A percentile compares a stretch with the other conserved stretches of the same genome.
Conservation (phyloP, 208 protist species). For the Crithidia sp. region DNA sequence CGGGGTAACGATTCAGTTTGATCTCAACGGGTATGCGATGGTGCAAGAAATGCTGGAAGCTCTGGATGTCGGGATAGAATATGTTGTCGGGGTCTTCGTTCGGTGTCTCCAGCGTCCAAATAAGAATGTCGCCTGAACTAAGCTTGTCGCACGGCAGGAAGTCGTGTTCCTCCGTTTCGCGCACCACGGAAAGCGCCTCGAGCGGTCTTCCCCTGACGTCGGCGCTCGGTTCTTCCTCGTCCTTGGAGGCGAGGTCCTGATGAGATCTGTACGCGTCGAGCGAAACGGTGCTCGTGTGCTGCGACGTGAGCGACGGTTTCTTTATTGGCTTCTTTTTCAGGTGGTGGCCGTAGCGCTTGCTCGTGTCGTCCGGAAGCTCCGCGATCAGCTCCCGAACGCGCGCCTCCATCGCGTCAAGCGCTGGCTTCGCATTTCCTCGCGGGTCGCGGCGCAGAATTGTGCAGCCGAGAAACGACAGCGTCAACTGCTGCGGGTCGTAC, state of each 20-base stretch:
- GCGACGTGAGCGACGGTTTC: slow-evolving; percentile 12
- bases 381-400: slow-evolving; percentile 62
- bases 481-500: slow-evolving; percentile 81
- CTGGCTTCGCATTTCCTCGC: slow-evolving; percentile 25
- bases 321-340: slow-evolving; percentile 16
- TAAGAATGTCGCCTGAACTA: slow-evolving; percentile 67
- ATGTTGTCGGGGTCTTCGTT: slow-evolving; percentile 58
- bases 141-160: slow-evolving; percentile 54
- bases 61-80: slow-evolving; percentile 82
- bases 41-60: slow-evolving; percentile 82
- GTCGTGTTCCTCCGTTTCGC: slow-evolving; percentile 51
- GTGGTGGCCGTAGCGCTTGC: slow-evolving; percentile 56
- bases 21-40: slow-evolving; percentile 77
- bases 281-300: slow-evolving; percentile 21
- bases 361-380: slow-evolving; percentile 45
- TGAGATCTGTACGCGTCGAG: slow-evolving; percentile 29
- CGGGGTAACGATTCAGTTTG: slow-evolving; percentile 67
- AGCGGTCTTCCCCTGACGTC: slow-evolving; percentile 23
- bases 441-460: slow-evolving; percentile 61
- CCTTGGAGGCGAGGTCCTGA: slow-evolving; percentile 26
- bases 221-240: slow-evolving; percentile 17
- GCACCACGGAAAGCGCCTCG: slow-evolving; percentile 42
- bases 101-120: slow-evolving; percentile 59
- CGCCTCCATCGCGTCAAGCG: slow-evolving; percentile 58
- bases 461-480: slow-evolving; percentile 72